Conservation (phyloP, 345 rosid species). For the Rhodamnia argentea region DNA sequence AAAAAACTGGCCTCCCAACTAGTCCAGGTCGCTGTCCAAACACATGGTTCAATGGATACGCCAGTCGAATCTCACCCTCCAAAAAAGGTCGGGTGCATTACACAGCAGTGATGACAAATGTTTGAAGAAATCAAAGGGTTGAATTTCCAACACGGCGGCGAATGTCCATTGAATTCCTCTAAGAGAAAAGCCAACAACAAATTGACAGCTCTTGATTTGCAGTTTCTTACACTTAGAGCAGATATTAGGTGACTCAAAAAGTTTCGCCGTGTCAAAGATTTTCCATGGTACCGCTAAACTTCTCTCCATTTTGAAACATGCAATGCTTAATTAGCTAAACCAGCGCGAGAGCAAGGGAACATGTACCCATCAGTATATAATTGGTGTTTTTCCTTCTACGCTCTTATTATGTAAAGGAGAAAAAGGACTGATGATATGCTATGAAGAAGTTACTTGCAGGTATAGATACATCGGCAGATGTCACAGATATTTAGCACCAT, state of each 20-base stretch:
- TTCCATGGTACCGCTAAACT: not conserved
- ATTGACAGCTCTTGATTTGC: not conserved
- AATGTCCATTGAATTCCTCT: not conserved
- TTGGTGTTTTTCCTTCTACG: not conserved
- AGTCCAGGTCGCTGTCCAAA: not conserved
- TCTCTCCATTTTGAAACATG: not conserved
- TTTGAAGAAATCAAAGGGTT: not conserved
- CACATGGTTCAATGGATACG: not conserved
- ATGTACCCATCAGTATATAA: not conserved
- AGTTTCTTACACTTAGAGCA: not conserved
- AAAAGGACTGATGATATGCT: not conserved
- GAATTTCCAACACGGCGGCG: not conserved
- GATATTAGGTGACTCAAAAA: not conserved
- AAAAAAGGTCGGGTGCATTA: not conserved
- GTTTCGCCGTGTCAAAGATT: not conserved
- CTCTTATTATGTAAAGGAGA: not conserved
- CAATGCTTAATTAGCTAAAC: not conserved
- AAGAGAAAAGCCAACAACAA: not conserved
- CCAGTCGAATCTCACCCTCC: not conserved
- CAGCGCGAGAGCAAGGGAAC: not conserved
- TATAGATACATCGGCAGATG: not conserved
- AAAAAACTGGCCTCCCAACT: not conserved
- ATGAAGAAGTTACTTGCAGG: not conserved
- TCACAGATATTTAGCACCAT: conserved; percentile 47
- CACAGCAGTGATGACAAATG: not conserved